A percentile compares a stretch with the other conserved stretches of the same genome.
Evolutionary conservation across 2,329 filamentous ascomycete genomes (phyloP).

Genomic region (Monilinia fructicola): DNA sequence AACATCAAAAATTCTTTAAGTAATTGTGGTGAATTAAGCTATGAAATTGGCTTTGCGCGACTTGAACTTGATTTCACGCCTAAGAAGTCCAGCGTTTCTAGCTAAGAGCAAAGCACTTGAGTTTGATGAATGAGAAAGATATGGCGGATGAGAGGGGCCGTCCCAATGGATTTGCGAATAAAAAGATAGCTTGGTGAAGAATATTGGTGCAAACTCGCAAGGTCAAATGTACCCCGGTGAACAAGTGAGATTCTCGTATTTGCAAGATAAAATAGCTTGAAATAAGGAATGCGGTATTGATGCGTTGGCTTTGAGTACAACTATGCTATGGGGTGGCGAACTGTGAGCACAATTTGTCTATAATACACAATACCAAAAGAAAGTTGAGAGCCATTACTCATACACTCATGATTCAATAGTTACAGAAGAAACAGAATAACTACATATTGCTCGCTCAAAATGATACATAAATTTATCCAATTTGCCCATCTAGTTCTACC

Average conservation of each 20-base stretch:
- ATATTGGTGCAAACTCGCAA: too few relatives aligned
- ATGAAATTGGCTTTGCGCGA: neutral
- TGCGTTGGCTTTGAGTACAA: too few relatives aligned
- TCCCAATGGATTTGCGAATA: neutral
- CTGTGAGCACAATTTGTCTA: too few relatives aligned
- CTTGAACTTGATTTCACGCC: too few relatives aligned
- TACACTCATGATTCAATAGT: neutral
- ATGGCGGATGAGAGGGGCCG: neutral
- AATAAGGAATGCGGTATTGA: too few relatives aligned
- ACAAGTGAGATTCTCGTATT: too few relatives aligned
- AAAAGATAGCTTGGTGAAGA: neutral
- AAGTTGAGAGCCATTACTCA: neutral
- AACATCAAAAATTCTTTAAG: neutral
- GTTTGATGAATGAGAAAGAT: neutral
- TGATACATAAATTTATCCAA: too few relatives aligned
- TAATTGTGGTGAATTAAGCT: neutral
- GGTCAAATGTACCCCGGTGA: too few relatives aligned
- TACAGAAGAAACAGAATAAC: neutral
- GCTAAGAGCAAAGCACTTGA: neutral
- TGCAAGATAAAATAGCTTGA: too few relatives aligned
- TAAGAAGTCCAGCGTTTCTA: neutral
- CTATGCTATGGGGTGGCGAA: too few relatives aligned
- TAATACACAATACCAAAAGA: neutral
- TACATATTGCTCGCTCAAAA: neutral
- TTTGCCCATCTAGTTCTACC: too few relatives aligned